Evolutionary conservation across 2,329 filamentous ascomycete genomes (phyloP).

Genomic region (Colletotrichum cordylinicola): DNA sequence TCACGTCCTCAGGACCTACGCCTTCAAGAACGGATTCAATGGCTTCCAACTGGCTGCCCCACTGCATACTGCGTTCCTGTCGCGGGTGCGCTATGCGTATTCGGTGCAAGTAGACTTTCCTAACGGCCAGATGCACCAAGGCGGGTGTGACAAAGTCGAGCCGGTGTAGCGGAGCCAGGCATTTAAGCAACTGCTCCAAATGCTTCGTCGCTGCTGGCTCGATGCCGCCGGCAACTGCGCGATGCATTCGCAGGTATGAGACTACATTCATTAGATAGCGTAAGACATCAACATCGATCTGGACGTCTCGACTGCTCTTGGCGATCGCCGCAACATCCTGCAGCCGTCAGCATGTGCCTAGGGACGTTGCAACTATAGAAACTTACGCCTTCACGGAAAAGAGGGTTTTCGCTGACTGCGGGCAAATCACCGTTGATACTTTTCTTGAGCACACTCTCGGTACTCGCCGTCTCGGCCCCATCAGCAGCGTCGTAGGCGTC

Average conservation of each 20-base stretch:
- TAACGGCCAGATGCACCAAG: constrained; percentile 79
- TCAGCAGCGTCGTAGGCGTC: constrained; percentile 52
- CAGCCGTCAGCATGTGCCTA: constrained; percentile 22
- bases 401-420: constrained; percentile 25
- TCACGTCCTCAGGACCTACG: constrained; percentile 65
- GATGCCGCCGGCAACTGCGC: constrained; percentile 80
- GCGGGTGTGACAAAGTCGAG: constrained; percentile 84
- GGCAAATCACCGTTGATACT: constrained; percentile 18
- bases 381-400: constrained; percentile 51
- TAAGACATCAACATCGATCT: constrained; percentile 76
- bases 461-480: constrained; percentile 37
- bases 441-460: constrained; percentile 52
- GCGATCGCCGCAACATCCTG: constrained; percentile 66
- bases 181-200: constrained; percentile 71
- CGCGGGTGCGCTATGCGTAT: constrained; percentile 72
- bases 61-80: constrained; percentile 88
- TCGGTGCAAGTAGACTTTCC: constrained; percentile 88
- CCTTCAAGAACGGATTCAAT: constrained; percentile 71
- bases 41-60: constrained; percentile 80
- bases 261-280: constrained; percentile 89
- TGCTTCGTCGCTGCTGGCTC: constrained; percentile 81
- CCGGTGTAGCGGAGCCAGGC: constrained; percentile 81
- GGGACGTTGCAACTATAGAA: background rate
- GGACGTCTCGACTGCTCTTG: constrained; percentile 61
- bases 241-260: constrained; percentile 85